Evolutionary conservation across 306 rosid species (phyloP).

Genomic region (Cucumis sativus): Cucumber_9930_V3 NC_026655.2:32723001-32723500

Average conservation of each 20-base stretch:
- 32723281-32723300: neutral
- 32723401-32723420: constrained; percentile 60
- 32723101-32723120: neutral
- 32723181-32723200: too few relatives aligned
- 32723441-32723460: neutral
- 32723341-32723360: constrained; percentile 77
- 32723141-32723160: too few relatives aligned
- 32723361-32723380: constrained; percentile 91
- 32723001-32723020: neutral
- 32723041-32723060: neutral
- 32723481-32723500: neutral
- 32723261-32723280: neutral
- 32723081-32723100: neutral
- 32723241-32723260: too few relatives aligned
- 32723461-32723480: neutral
- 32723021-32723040: neutral
- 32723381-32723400: constrained; percentile 90
- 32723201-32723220: too few relatives aligned
- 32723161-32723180: too few relatives aligned
- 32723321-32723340: neutral
- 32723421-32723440: constrained; percentile 3
- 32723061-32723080: neutral
- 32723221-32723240: too few relatives aligned
- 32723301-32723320: neutral
- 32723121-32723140: too few relatives aligned